Base-by-base conservation (phyloP, 495 filamentous ascomycete genomes). In the Penicillium tannophilum region DNA sequence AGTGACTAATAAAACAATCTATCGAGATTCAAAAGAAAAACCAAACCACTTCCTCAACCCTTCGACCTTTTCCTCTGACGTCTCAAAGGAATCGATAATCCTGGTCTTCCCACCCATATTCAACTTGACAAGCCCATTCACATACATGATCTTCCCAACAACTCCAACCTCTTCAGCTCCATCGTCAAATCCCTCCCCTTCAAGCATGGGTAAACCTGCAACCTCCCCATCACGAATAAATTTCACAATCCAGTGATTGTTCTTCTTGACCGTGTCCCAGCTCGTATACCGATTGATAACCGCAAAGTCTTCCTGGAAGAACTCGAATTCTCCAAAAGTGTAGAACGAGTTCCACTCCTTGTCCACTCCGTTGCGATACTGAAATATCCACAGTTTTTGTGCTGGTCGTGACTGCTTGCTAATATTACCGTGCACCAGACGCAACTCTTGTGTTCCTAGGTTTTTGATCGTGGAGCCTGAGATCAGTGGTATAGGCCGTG, bases 201-300 rank as follows among this genome's bases (percentile, higher is more conserved):
- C 56, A 19, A 56, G 42, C 12, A 60, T 11, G 30, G 54, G 54
- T 14, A 69, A 36, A 1, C 28, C 55, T 2, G 26, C 48, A 4
- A 43, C 61, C 31, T 72, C 76, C 12, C 62, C 72, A 8, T 66
- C 75, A 30, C 82, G 65, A 28, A 89, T 51, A 62, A 88, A 87
- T 70, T 76, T 82, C n/a, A 84, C 77, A 31, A 79, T 77, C 35
- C 88, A 63, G 9, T 87, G 65, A 44, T 67, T 76, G 17, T 67
- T 58, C 24, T 77, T 80, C 64, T 86, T 80, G n/a, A 80, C 78
- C 8, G 70, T 78, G 45, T 73, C 68, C 55, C 66, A 69, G 67
- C 77, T 82, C 5, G 78, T 81, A 59, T 60, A 79, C 54, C 80
- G 80, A 71, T 86, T 91, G 71, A 92, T 87, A 12, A 88, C 73